Percentiles rank a stretch among this genome's conserved stretches.
Evolutionary conservation across 495 filamentous ascomycete genomes (phyloP).

Genomic region (Aspergillus sparsus): DNA sequence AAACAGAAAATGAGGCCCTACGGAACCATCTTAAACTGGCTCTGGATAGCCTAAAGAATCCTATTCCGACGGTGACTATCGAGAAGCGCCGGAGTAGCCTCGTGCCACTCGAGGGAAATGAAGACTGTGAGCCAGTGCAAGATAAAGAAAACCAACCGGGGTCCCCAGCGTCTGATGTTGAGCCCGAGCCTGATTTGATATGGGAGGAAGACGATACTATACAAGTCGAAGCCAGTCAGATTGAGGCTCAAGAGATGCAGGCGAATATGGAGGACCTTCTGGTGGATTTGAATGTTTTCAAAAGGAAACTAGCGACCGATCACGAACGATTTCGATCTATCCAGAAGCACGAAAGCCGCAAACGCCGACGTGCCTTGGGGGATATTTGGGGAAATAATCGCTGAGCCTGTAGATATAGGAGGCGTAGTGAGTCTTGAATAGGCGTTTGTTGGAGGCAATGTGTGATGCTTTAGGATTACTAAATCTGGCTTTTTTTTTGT

Average conservation of each 20-base stretch:
- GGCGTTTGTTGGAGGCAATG: conserved; percentile 26
- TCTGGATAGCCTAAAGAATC: conserved; percentile 83
- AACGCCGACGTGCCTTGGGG: conserved; percentile 41
- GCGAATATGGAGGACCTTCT: conserved; percentile 69
- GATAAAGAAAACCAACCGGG: conserved; percentile 44
- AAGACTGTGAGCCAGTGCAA: conserved; percentile 35
- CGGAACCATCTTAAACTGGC: conserved; percentile 82
- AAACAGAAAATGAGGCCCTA: conserved; percentile 87
- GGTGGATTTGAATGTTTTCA: conserved; percentile 77
- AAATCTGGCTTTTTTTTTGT: conserved; percentile 14
- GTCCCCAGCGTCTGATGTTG: conserved; percentile 35
- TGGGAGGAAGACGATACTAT: conserved; percentile 45
- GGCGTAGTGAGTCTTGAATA: conserved; percentile 23
- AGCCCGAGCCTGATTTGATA: conserved; percentile 36
- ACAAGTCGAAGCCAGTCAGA: conserved; percentile 29
- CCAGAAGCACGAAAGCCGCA: conserved; percentile 27
- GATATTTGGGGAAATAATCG: conserved; percentile 37
- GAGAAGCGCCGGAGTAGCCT: conserved; percentile 38
- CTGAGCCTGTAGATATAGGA: conserved; percentile 20
- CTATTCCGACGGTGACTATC: conserved; percentile 59
- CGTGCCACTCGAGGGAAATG: conserved; percentile 42
- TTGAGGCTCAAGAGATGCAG: conserved; percentile 61
- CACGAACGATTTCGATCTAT: conserved; percentile 53
- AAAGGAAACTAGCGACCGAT: conserved; percentile 80
- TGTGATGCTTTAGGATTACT: conserved; percentile 19